Conservation (phyloP, 2,329 filamentous ascomycete genomes). For the Paraconiothyrium brasiliense region DNA sequence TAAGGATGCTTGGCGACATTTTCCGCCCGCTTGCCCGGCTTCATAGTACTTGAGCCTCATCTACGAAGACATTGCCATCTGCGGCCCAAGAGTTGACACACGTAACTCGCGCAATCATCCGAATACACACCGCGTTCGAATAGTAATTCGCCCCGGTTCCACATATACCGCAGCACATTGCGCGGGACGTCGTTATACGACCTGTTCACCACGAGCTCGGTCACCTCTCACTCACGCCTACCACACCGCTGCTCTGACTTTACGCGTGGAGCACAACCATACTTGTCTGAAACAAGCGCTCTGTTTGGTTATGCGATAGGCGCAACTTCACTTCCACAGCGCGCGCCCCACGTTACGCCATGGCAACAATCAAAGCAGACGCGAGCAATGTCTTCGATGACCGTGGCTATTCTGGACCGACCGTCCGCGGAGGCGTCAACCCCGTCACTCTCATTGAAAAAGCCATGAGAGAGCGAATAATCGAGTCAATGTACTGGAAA, state of each 20-base stretch:
- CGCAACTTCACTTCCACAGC: neutral
- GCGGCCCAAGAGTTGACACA: neutral
- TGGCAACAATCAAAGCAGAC: constrained; percentile 74
- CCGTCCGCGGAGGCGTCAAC: constrained; percentile 84
- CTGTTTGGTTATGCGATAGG: constrained; percentile 12
- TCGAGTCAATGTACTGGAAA: constrained; percentile 97
- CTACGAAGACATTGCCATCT: neutral
- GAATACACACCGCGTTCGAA: neutral
- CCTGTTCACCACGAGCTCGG: no score
- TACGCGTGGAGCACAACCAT: neutral
- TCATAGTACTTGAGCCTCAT: neutral
- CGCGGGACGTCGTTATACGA: neutral
- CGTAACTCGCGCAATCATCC: neutral
- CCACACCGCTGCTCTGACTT: neutral
- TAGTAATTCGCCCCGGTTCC: neutral
- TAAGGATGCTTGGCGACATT: constrained; percentile 25
- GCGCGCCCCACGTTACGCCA: constrained; percentile 17
- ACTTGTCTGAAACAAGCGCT: neutral
- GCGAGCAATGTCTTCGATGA: constrained; percentile 83
- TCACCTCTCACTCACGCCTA: neutral
- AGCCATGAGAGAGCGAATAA: constrained; percentile 92
- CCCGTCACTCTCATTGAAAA: constrained; percentile 97
- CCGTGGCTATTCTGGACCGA: constrained; percentile 78
- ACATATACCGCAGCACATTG: neutral
- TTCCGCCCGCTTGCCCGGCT: constrained; percentile 1